A percentile compares a stretch with the other conserved stretches of the same genome.
Conservation (phyloP, 2,329 filamentous ascomycete species). For the Trichophyton mentagrophytes region DNA sequence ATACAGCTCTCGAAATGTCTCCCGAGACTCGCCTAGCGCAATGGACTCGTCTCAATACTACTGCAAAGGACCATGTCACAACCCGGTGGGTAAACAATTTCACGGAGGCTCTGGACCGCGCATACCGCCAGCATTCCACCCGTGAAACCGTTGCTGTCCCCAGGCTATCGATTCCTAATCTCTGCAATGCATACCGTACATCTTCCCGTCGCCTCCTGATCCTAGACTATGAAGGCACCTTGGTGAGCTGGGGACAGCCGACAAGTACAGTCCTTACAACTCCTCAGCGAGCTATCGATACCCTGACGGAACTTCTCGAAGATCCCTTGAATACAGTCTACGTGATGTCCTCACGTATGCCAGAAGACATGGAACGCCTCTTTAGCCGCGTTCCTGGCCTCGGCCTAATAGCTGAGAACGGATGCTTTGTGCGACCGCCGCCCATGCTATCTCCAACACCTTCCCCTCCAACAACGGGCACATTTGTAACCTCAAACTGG, state of each 20-base stretch:
- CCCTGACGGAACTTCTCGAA: constrained; percentile 65
- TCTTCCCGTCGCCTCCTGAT: constrained; percentile 67
- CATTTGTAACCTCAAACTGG: constrained; percentile 50
- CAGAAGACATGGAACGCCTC: constrained; percentile 74
- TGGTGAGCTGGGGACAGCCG: constrained; percentile 75
- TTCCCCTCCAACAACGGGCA: background rate
- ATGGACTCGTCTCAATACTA: constrained; percentile 60
- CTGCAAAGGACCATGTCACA: constrained; percentile 71
- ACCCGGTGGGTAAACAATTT: constrained; percentile 76
- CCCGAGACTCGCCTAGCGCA: constrained; percentile 59
- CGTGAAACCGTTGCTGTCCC: constrained; percentile 80
- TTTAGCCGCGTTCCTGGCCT: constrained; percentile 74
- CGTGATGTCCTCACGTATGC: constrained; percentile 80
- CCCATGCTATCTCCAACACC: constrained; percentile 22
- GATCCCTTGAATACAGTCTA: constrained; percentile 79
- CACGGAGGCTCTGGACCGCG: constrained; percentile 54
- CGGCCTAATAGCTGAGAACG: constrained; percentile 88
- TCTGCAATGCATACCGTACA: constrained; percentile 53
- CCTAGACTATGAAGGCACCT: constrained; percentile 84
- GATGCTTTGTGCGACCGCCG: constrained; percentile 71
- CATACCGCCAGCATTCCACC: constrained; percentile 71
- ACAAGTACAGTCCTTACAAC: constrained; percentile 75
- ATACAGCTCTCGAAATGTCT: constrained; percentile 66
- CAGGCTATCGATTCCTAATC: constrained; percentile 56
- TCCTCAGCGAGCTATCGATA: constrained; percentile 71